These are phyloP conservation scores for Alternaria sp. DNA, from an alignment of 2,329 filamentous ascomycete species.

Conservation along the genomic window DNA sequence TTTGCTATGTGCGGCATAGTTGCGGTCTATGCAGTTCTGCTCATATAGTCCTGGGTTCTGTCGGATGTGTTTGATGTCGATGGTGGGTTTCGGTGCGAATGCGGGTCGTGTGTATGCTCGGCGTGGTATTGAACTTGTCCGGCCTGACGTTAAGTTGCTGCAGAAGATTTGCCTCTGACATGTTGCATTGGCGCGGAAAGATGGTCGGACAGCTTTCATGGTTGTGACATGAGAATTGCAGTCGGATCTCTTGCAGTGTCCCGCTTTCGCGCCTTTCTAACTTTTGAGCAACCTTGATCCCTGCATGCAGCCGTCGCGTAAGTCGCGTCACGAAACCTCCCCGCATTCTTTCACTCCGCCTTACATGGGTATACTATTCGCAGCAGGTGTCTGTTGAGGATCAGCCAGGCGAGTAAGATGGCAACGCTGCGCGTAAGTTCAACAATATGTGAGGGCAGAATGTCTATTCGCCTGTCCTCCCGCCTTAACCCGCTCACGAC, in stretches of 20 bases:
- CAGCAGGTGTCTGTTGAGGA: neutral
- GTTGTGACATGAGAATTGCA: neutral
- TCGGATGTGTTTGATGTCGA: conserved; percentile 90
- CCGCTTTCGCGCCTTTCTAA: conserved; percentile 9
- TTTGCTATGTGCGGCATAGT: conserved; percentile 68
- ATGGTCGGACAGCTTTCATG: conserved; percentile 19
- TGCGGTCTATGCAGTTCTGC: conserved; percentile 82
- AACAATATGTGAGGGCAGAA: neutral
- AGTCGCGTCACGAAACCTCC: conserved; percentile 1
- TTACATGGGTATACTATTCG: neutral
- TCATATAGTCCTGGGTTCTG: conserved; percentile 81
- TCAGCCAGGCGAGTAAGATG: neutral
- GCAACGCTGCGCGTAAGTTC: too few relatives aligned
- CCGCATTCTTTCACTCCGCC: neutral
- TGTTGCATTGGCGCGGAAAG: conserved; percentile 22
- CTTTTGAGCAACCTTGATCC: conserved; percentile 17
- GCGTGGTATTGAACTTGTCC: conserved; percentile 45
- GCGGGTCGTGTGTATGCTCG: conserved; percentile 63
- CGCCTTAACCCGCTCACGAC: neutral
- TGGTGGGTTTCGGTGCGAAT: conserved; percentile 76
- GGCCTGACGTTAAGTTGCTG: neutral
- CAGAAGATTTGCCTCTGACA: conserved; percentile 14
- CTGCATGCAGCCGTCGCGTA: conserved; percentile 10
- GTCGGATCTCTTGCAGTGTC: neutral
- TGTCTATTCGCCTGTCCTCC: neutral